These are phyloP conservation scores for Fagopyrum homotropicum DNA, from an alignment of 148 eudicot genomes.

Conservation along the genomic window DNA sequence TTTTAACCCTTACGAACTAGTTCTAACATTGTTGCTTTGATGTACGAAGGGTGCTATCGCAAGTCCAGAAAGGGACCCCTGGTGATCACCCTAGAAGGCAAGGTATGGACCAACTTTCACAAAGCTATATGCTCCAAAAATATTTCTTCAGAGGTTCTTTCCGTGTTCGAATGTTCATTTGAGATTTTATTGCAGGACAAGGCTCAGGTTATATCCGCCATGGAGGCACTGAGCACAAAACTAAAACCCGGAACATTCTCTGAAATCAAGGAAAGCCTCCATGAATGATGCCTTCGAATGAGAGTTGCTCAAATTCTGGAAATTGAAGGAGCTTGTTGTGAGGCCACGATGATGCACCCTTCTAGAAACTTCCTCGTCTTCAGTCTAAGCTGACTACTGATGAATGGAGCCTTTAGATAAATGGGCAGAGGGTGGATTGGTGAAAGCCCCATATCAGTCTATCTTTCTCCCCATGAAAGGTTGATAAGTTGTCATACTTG, in stretches of 20 bases:
- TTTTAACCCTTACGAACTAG: neutral
- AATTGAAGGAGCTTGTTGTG: neutral
- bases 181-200: slow-evolving; percentile 43
- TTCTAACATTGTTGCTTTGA: neutral
- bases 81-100: slow-evolving; percentile 64
- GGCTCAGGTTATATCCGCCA: slow-evolving; percentile 49
- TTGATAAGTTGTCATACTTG: neutral
- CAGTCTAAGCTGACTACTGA: neutral
- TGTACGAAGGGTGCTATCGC: slow-evolving; percentile 65
- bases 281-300: neutral
- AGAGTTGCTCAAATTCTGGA: neutral
- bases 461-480: neutral
- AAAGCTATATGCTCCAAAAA: neutral
- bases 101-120: slow-evolving; percentile 34
- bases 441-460: neutral
- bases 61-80: slow-evolving; percentile 65
- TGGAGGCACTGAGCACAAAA: slow-evolving; percentile 48
- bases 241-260: slow-evolving; percentile 35
- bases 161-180: neutral
- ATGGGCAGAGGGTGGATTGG: neutral
- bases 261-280: slow-evolving; percentile 24
- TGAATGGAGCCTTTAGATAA: neutral
- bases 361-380: neutral
- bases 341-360: neutral
- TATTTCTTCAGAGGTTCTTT: neutral